Evolutionary conservation across 2,329 filamentous ascomycete genomes (phyloP), one percentile per base, ranked within the genome.

Genomic region (Neobulgaria alba): DNA sequence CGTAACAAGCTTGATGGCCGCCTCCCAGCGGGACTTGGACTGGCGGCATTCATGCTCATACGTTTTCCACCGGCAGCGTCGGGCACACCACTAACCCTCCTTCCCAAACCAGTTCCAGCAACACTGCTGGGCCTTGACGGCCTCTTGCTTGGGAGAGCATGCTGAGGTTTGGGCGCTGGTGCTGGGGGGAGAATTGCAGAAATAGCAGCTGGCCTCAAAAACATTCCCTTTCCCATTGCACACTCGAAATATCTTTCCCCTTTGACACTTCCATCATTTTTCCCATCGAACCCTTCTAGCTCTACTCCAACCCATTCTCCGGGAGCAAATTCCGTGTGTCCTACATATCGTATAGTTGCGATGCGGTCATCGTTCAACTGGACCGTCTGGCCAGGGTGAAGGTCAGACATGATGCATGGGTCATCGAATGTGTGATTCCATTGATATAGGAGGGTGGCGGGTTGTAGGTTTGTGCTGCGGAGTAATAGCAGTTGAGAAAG

Each of bases 281-380:
- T 96, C 21, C 92, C 90, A 15, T 74, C 77, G 39, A 80, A 70
- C 34, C 86, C 82, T 38, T 87, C 79, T 42, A 96, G 75, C 67
- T 95, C 89, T 45, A 96, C 76, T 49, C 90, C 90, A 44, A 95
- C 71, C 87, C 89, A 96, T 47, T 85, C 79, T 48, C 89, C 90
- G 4, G 73, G 68, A 43, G 87, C 79, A 64, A 96, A 95, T 54
- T 75, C 68, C 29, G 90, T 87, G 41, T 73, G 68, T 56, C 92
- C 92, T 46, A 86, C 69, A 63, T 85, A 98, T 55, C 85, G 85
- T 50, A 98, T 75, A 45, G 75, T 75, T 53, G 77, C 92, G 53
- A 75, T 75, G 54, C 83, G 81, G 57, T 83, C 83, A 10, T 95
- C 84, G 56, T 72, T 77, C 52, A 94, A 79, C 64, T 81, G 78